Conservation (phyloP, 2,329 filamentous ascomycete genomes). For the Aspergillus terreus region DNA sequence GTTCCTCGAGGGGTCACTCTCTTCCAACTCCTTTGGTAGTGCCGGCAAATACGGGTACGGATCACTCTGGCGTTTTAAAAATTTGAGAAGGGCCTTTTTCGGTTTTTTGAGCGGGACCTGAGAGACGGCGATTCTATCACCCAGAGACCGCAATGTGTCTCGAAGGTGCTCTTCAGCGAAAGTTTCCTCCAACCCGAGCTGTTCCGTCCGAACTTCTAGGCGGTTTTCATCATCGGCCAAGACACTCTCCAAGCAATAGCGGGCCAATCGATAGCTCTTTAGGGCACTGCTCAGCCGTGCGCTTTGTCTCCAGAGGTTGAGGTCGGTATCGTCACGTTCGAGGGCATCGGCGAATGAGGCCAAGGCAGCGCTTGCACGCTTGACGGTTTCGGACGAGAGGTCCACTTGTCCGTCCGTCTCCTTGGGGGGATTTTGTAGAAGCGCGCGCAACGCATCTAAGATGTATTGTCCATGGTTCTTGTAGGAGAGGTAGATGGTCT, state of each 20-base stretch:
- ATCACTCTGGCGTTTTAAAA: conserved; percentile 53
- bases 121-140: conserved; percentile 54
- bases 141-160: conserved; percentile 46
- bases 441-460: conserved; percentile 67
- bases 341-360: conserved; percentile 58
- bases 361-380: conserved; percentile 43
- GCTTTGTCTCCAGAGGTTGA: conserved; percentile 61
- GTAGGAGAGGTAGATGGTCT: conserved; percentile 87
- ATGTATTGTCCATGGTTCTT: conserved; percentile 94
- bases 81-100: conserved; percentile 50
- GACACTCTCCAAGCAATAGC: conserved; percentile 62
- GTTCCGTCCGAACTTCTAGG: conserved; percentile 49
- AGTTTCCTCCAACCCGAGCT: conserved; percentile 57
- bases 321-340: conserved; percentile 62
- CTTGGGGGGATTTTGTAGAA: conserved; percentile 26
- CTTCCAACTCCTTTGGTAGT: conserved; percentile 27
- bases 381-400: conserved; percentile 21
- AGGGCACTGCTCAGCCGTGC: conserved; percentile 56
- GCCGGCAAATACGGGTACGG: conserved; percentile 48
- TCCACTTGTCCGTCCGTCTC: conserved; percentile 14
- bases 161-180: conserved; percentile 52
- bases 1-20: conserved; percentile 24
- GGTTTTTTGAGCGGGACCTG: conserved; percentile 49
- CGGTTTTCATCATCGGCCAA: conserved; percentile 59
- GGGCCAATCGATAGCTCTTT: conserved; percentile 55